These are phyloP conservation scores for Syncephalastrum racemosum DNA, from an alignment of 371 early-diverging fungal species.

Conservation along the genomic window DNA sequence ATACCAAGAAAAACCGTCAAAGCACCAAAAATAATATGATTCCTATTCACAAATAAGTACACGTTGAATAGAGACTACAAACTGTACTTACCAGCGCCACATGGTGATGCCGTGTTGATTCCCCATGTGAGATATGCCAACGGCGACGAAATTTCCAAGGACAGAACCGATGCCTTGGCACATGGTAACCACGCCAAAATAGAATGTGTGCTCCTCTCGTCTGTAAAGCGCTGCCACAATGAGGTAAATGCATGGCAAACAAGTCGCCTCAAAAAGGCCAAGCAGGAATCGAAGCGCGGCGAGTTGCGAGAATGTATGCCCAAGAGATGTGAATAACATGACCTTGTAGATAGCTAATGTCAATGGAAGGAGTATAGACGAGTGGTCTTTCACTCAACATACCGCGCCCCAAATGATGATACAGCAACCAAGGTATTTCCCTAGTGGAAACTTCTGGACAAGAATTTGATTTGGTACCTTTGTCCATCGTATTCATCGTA, in stretches of 20 bases:
- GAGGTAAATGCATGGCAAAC: conserved; percentile 24
- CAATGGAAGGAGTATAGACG: no score
- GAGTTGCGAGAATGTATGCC: conserved; percentile 23
- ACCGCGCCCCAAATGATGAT: conserved; percentile 30
- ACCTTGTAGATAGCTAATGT: conserved; percentile 4
- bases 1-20: conserved; percentile 30
- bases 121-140: conserved; percentile 29
- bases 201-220: conserved; percentile 26
- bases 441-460: conserved; percentile 24
- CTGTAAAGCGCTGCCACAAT: conserved; percentile 27
- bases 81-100: conserved; percentile 25
- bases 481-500: no score
- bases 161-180: conserved; percentile 23
- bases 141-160: conserved; percentile 23
- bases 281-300: conserved; percentile 21
- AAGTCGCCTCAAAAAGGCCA: conserved; percentile 32
- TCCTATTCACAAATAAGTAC: conserved; percentile 17
- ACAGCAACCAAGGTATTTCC: conserved; percentile 20
- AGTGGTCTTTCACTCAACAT: neutral
- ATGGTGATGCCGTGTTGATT: conserved; percentile 15
- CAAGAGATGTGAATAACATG: conserved; percentile 19
- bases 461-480: conserved; percentile 8
- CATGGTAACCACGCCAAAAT: conserved; percentile 19
- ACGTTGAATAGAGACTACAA: neutral
- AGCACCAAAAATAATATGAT: conserved; percentile 37